A percentile compares a stretch with the other conserved stretches of the same genome.
These are phyloP conservation scores for Rhodotorula paludigena DNA, from an alignment of 768 basidiomycete genomes.

Conservation along the genomic window DNA sequence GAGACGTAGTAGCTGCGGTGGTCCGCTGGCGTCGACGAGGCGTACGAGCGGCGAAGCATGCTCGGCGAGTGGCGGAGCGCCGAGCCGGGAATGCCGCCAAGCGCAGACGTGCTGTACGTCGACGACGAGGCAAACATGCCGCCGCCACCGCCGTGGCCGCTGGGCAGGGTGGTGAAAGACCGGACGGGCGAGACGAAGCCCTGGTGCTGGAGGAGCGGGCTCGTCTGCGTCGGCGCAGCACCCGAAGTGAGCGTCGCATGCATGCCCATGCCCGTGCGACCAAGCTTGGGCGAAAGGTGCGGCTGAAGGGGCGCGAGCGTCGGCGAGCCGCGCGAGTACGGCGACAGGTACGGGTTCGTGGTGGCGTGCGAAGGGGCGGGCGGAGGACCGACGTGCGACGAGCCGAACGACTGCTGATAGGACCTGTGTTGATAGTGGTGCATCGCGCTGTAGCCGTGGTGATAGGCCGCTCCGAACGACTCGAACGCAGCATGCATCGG, in stretches of 20 bases:
- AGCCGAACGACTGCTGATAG: no score
- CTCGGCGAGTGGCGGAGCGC: no score
- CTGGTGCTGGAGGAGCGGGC: constrained; percentile 1
- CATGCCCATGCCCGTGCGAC: background rate
- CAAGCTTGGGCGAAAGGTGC: background rate
- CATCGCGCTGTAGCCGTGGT: no score
- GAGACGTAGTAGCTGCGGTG: background rate
- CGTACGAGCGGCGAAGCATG: no score
- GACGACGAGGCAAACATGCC: background rate
- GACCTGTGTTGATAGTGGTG: no score
- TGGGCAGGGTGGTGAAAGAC: background rate
- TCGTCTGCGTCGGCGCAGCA: background rate
- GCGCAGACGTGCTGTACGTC: background rate
- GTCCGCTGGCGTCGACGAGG: background rate
- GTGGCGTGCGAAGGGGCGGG: no score
- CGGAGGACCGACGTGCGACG: no score
- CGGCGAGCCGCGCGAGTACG: background rate
- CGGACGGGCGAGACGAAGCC: background rate
- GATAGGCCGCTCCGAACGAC: no score
- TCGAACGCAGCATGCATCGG: no score
- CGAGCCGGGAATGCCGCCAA: no score
- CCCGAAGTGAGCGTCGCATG: constrained; percentile 11
- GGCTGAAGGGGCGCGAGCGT: background rate
- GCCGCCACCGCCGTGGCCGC: background rate
- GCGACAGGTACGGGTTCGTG: background rate